Evolutionary conservation across 768 basidiomycete species (phyloP).

Genomic region (Russula sp.): DNA sequence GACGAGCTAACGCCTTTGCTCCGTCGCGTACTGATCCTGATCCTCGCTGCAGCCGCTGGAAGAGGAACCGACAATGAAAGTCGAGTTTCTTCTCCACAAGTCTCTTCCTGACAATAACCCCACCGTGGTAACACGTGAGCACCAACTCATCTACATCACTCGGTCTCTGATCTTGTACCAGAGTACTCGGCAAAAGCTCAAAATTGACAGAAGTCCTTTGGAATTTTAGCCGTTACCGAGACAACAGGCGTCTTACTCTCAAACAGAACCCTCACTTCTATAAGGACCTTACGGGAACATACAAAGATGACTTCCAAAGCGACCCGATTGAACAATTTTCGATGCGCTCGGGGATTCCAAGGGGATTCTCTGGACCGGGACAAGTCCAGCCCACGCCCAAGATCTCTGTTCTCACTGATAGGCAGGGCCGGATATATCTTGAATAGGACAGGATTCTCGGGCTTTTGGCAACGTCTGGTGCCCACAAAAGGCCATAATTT

Average conservation of each 20-base stretch:
- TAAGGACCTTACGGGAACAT: neutral
- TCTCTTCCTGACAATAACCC: neutral
- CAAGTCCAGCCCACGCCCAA: neutral
- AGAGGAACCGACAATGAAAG: slow-evolving; percentile 7
- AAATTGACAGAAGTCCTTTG: slow-evolving; percentile 18
- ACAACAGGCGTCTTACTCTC: slow-evolving; percentile 11
- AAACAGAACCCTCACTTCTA: slow-evolving; percentile 22
- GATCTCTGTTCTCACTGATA: slow-evolving; percentile 18
- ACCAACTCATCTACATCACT: neutral
- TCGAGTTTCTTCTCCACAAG: slow-evolving; percentile 3
- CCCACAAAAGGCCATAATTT: slow-evolving; percentile 9
- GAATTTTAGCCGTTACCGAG: slow-evolving; percentile 20
- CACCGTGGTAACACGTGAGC: slow-evolving; percentile 9
- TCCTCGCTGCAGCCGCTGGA: neutral
- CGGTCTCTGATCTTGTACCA: neutral
- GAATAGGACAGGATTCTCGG: neutral
- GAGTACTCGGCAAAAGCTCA: slow-evolving; percentile 9
- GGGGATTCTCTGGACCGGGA: too few species aligned
- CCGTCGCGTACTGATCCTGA: neutral
- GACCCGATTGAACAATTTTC: neutral
- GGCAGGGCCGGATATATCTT: slow-evolving; percentile 15
- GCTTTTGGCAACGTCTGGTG: slow-evolving; percentile 22
- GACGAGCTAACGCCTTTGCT: neutral
- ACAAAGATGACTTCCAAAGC: neutral
- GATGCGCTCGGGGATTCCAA: neutral